These are phyloP conservation scores for Melanogaster broomeanus DNA, from an alignment of 768 basidiomycete genomes.

Conservation along the genomic window DNA sequence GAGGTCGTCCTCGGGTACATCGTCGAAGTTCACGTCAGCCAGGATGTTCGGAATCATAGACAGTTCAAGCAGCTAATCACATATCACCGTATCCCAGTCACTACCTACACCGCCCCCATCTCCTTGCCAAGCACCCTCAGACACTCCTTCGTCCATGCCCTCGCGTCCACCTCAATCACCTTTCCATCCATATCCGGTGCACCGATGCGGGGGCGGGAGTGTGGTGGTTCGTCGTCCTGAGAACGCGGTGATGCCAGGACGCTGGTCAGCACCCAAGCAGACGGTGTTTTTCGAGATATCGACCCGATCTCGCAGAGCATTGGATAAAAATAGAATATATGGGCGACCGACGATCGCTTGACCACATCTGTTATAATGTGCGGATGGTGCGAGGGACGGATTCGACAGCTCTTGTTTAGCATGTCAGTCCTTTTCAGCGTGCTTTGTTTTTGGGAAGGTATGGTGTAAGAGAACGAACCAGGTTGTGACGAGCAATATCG, in stretches of 20 bases:
- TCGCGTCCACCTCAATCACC: constrained; percentile 61
- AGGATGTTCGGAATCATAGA: too few species aligned
- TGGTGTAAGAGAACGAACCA: constrained; percentile 43
- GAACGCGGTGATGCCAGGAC: constrained; percentile 4
- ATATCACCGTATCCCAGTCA: not conserved
- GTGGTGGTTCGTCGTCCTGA: constrained; percentile 8
- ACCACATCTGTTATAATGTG: constrained; percentile 70
- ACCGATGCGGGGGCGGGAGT: constrained; percentile 24
- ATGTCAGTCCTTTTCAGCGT: not conserved
- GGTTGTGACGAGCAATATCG: constrained; percentile 56
- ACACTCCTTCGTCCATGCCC: constrained; percentile 65
- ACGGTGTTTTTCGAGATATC: constrained; percentile 65
- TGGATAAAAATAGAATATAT: constrained; percentile 87
- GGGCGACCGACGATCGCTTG: constrained; percentile 74
- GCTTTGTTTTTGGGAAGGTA: not conserved
- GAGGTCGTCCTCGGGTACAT: too few species aligned
- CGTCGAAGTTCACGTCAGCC: too few species aligned
- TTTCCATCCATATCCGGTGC: constrained; percentile 17
- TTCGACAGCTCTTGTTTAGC: constrained; percentile 37
- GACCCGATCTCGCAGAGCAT: constrained; percentile 79
- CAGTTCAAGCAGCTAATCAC: too few species aligned
- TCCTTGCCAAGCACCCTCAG: constrained; percentile 72
- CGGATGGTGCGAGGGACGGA: constrained; percentile 46
- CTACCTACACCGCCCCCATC: constrained; percentile 51
- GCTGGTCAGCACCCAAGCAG: constrained; percentile 54